Base-by-base conservation (phyloP, 176 grass and related monocot species). In the Rhynchospora pubera region DNA sequence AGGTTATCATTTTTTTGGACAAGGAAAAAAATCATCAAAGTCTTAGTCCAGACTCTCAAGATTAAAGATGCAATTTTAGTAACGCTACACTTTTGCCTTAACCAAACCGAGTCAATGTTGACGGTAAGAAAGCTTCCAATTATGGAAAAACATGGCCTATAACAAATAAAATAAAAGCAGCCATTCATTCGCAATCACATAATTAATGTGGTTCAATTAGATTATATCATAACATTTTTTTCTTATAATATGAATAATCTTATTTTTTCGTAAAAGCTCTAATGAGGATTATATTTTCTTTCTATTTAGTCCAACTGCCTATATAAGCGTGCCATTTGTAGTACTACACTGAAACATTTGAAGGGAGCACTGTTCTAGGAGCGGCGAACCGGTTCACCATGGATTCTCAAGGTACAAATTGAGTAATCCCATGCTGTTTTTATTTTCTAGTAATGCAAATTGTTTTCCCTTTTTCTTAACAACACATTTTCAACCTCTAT, bases 331-430 rank as follows among this genome's bases (percentile, higher is more conserved):
- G 55, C 70, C 47, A 79, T 78, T 56, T 77, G 43, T 60, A 60
- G n/a, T 5, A 5, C 39, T 66, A 13, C 12, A 30, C 44, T 18
- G 42, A 74, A 74, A 24, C 70, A 74, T 52, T 52, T 14, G 9
- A 73, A 19, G 71, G 72, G 47, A 5, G 6, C 12, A 30, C 72
- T 55, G 13, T 52, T 55, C 22, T 7, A 32, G 7, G 34, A 65
- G 15, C n/a, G 4, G 7, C 21, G 60, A 79, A 79, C 28, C 2
- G 23, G 26, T 3, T 80, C 78, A 15, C 9, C 78, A 82, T 82
- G 79, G 61, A 82, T 62, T 65, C 79, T 66, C 79, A 50, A 65
- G 79, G 79, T 81, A 81, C 42, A 47, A 5, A 19, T 81, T 65
- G 5, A 81, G 3, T 21, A 79, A 60, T n/a, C 12, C 30, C 15